Base-by-base conservation (phyloP, 371 early-diverging fungal genomes). In the Rhizopus stolonifer region DNA sequence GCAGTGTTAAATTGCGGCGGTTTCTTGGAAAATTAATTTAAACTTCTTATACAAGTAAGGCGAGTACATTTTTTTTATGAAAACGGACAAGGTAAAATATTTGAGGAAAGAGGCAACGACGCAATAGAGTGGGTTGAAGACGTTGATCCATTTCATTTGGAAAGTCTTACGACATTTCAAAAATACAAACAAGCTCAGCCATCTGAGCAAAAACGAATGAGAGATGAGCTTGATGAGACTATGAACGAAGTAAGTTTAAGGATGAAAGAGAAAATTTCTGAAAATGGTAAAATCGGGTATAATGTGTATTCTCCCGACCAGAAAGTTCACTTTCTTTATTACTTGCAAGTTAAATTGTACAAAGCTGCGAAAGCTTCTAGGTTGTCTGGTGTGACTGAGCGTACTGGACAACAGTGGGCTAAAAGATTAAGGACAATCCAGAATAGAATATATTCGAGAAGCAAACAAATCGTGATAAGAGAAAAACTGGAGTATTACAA, bases 101-200 rank as follows among this genome's bases (percentile, higher is more conserved):
- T 23, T 22, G 44, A 43, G 23, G 24, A 43, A 43, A 8, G 24
- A 43, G 44, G 44, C 44, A 43, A 43, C 8, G 24, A 43, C 24
- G 44, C 44, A 23, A 43, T 43, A 23, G 23, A 23, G 33, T 33
- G 48, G 48, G 34, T 34, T 48, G 48, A 48, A 48, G 34, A 38
- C n/a, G 14, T 38, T 49, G 44, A 43, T 33, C 43, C 43, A n/a
- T 49, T 52, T 33, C 43, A 43, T 51, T 51, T 42, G 26, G 42
- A 51, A 42, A 29, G 42, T 51, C 21, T 42, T 18, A 31, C 47
- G 26, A 42, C 51, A 42, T 42, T 51, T 5, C 51, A 21, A 51
- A 51, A 51, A 2, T 42, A 51, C 51, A 22, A 51, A 51, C 51
- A 40, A 29, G 51, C 51, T 51, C 51, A 51, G 42, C 51, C 40